A percentile compares a stretch with the other conserved stretches of the same genome.
phyloP scores from a whole-genome alignment of 805 yeast genomes.

The Candida gorgasii region DNA sequence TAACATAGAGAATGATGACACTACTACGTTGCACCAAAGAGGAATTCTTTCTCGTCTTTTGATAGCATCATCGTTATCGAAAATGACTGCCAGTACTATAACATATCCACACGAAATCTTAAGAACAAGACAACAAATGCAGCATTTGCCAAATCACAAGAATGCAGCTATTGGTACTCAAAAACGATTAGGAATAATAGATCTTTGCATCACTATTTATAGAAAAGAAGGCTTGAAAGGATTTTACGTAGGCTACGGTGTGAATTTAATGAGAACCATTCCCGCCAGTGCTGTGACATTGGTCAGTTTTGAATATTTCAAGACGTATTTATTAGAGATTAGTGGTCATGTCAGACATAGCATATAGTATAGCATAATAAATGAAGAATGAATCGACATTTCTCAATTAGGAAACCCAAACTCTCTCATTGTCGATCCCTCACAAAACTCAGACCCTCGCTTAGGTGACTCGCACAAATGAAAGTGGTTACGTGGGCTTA shows the following conservation, averaged over 20 bases:
- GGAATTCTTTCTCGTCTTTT: conserved; percentile 32
- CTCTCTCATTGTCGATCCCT: no score
- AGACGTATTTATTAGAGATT: conserved; percentile 48
- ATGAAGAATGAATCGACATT: no score
- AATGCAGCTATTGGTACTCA: conserved; percentile 12
- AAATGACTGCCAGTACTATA: conserved; percentile 82
- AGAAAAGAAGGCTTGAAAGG: conserved; percentile 74
- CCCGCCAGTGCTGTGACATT: conserved; percentile 96
- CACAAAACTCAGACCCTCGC: not conserved
- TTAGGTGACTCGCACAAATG: conserved; percentile 3
- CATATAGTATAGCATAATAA: conserved; percentile 2
- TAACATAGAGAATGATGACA: conserved; percentile 13
- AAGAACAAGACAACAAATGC: conserved; percentile 86
- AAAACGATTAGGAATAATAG: conserved; percentile 3
- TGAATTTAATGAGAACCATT: conserved; percentile 85
- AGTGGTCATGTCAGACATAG: conserved; percentile 7
- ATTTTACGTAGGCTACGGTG: conserved; percentile 85
- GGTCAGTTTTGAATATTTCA: conserved; percentile 84
- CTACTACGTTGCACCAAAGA: conserved; percentile 3
- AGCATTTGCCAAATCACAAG: conserved; percentile 25
- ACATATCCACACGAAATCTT: conserved; percentile 96
- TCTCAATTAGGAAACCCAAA: no score
- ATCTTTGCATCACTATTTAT: conserved; percentile 38
- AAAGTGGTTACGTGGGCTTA: not conserved
- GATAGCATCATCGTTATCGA: conserved; percentile 73